Conservation (phyloP, 2,329 filamentous ascomycete species). For the Phoma sp. region DNA sequence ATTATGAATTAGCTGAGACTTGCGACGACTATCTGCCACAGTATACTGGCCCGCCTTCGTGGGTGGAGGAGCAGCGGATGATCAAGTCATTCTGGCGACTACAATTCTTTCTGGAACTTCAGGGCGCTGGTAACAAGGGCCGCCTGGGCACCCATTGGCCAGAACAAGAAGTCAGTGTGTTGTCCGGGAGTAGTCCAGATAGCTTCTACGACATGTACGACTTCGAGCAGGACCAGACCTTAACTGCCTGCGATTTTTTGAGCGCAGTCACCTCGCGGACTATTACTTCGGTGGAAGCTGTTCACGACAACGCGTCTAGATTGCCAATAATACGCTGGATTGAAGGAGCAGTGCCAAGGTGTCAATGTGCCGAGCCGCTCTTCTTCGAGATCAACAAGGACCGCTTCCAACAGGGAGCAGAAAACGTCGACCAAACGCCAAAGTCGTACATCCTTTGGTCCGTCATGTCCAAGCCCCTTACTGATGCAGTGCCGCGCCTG, state of each 20-base stretch:
- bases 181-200: background rate
- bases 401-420: slow-evolving; percentile 6
- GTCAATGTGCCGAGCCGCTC: slow-evolving; percentile 3
- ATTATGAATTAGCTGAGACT: slow-evolving; percentile 12
- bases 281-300: background rate
- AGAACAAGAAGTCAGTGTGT: background rate
- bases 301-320: background rate
- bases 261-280: background rate
- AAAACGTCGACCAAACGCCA: slow-evolving; percentile 7
- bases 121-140: slow-evolving; percentile 4
- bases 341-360: background rate
- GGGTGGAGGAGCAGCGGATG: slow-evolving; percentile 15
- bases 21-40: slow-evolving; percentile 12
- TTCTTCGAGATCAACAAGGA: slow-evolving; percentile 8
- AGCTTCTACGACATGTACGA: background rate
- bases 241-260: slow-evolving; percentile 1
- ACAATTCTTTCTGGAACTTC: slow-evolving; percentile 15
- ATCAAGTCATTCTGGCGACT: slow-evolving; percentile 14
- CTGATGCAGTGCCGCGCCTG: no score
- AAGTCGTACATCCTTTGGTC: background rate
- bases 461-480: no score
- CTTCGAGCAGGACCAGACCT: background rate
- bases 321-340: slow-evolving; percentile 5
- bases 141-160: background rate
- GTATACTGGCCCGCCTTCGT: slow-evolving; percentile 13